Conservation (phyloP, 805 yeast genomes). For the Metschnikowia dekortorum region DNA sequence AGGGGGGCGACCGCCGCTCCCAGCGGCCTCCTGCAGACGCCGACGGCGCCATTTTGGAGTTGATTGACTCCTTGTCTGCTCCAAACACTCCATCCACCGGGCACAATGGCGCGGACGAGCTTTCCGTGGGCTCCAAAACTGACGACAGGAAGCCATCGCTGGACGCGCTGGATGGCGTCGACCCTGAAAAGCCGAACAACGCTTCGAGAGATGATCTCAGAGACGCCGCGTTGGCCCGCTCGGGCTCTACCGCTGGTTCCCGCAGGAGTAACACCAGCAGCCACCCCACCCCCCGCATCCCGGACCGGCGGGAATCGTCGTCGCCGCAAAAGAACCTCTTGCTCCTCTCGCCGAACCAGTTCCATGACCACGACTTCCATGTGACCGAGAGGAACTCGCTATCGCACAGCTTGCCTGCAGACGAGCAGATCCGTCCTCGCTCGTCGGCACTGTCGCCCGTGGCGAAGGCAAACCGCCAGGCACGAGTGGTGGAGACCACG, state of each 20-base stretch:
- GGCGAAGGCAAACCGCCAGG: constrained; percentile 42
- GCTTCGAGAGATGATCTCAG: not conserved
- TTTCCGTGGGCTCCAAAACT: not conserved
- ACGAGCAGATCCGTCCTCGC: constrained; percentile 22
- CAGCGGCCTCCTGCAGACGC: constrained; percentile 6
- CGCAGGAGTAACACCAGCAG: not conserved
- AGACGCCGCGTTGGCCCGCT: not conserved
- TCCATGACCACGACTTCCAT: constrained; percentile 31
- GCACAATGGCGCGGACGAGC: constrained; percentile 5
- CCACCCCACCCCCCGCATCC: not conserved
- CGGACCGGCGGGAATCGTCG: not conserved
- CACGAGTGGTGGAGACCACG: constrained; percentile 39
- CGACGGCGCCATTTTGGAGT: constrained; percentile 19
- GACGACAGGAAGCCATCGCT: not conserved
- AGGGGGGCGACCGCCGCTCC: constrained; percentile 15
- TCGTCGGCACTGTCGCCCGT: constrained; percentile 36
- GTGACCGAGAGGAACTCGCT: constrained; percentile 12
- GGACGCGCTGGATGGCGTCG: not conserved
- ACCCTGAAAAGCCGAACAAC: not conserved
- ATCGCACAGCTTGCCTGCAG: constrained; percentile 7
- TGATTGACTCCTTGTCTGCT: constrained; percentile 18
- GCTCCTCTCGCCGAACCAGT: constrained; percentile 38
- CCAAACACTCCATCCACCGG: constrained; percentile 18
- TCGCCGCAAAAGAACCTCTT: constrained; percentile 27
- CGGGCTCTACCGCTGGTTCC: too few species aligned